These are phyloP conservation scores for Pythium dissimile DNA, from an alignment of 352 stramenopile species.

Conservation along the genomic window DNA sequence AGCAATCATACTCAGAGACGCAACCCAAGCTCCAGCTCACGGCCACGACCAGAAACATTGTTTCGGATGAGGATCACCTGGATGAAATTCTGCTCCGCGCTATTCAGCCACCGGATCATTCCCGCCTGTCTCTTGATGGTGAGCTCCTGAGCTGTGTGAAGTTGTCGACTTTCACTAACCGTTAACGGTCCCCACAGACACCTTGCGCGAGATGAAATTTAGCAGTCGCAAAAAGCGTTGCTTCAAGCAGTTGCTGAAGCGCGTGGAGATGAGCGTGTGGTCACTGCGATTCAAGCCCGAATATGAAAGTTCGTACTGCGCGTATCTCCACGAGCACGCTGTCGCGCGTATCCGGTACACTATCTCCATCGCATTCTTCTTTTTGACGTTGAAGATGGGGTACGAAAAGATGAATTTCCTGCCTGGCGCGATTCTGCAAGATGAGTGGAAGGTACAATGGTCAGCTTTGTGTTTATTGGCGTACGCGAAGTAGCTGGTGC, in stretches of 20 bases:
- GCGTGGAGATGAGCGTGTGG: conserved; percentile 35
- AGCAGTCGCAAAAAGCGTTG: conserved; percentile 25
- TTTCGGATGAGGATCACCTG: neutral
- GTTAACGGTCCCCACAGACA: conserved; percentile 9
- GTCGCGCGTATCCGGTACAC: conserved; percentile 32
- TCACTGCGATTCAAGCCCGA: conserved; percentile 32
- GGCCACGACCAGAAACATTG: neutral
- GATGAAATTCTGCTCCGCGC: conserved; percentile 26
- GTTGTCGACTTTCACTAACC: neutral
- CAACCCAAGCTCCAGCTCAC: neutral
- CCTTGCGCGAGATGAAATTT: conserved; percentile 31
- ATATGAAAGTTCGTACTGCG: conserved; percentile 29
- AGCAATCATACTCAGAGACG: neutral
- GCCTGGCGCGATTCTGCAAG: neutral
- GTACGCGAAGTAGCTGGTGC: too few relatives aligned
- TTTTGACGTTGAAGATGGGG: conserved; percentile 27
- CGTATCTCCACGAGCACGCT: conserved; percentile 29
- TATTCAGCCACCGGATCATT: conserved; percentile 34
- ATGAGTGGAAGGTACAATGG: neutral
- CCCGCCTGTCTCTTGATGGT: conserved; percentile 19
- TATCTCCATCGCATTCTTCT: conserved; percentile 28
- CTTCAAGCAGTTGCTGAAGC: conserved; percentile 35
- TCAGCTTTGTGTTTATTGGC: too few relatives aligned
- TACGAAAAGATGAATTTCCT: conserved; percentile 17
- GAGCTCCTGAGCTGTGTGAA: neutral